Base-by-base conservation (phyloP, 306 rosid species). In the Albizia julibrissin region DNA sequence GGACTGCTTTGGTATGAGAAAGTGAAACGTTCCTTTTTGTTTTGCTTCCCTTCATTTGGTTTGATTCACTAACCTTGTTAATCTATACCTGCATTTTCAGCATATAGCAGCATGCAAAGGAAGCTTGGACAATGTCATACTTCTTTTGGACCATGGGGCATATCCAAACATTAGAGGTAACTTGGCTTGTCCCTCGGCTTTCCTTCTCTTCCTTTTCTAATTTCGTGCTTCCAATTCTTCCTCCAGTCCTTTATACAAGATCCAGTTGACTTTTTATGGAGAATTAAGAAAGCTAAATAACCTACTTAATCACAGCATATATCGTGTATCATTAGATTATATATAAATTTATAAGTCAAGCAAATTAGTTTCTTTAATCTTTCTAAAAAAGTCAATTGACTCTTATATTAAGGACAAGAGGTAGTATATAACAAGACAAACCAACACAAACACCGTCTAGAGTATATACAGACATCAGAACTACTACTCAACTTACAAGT, bases 151-250 rank as follows among this genome's bases (percentile, higher is more conserved):
- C 80, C 86, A 81, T 78, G 92, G 89, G 19, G 96, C 96, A 0
- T 82, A 92, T 83, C 96, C 98, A 4, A 95, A 95, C 72, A 54
- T 86, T 62, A 92, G 81, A 95, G 99, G 99, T 95, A 87, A 81
- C 42, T 29, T 79, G 65, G 77, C 77, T 72, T 44, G 56, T 49
- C 24, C 66, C 80, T 54, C 47, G 0, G 69, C 37, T 16, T 70
- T 65, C 81, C 15, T 72, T 52, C 69, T n/a, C 79, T 24, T 61
- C 47, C 61, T 54, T 68, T 22, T 21, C 58, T 29, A 79, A 50
- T 39, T 65, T 10, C 62, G 29, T 74, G 46, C 31, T 19, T 39
- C 62, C 37, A 43, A 34, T 5, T 37, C 8, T 37, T 37, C 0
- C 8, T 6, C 40, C 8, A 1, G 1, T 6, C 40, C 6, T 37